Conservation (phyloP, 192 early-diverging fungal genomes). For the Backusella mclennaniae region DNA sequence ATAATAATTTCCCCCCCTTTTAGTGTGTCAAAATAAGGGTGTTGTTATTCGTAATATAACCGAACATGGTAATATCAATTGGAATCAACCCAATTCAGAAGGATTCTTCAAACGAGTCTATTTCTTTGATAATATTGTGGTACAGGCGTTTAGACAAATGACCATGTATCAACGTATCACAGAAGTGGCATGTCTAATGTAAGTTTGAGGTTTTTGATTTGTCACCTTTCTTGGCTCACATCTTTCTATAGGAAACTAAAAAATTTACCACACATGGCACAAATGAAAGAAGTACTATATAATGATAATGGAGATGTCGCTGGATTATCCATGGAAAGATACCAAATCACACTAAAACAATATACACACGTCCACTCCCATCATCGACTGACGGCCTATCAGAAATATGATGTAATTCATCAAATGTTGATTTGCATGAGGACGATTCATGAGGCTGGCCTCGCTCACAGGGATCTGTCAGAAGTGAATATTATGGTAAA, state of each 20-base stretch:
- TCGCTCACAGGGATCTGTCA: constrained; percentile 58
- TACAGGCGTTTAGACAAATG: constrained; percentile 61
- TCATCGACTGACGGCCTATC: constrained; percentile 47
- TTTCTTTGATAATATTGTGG: constrained; percentile 50
- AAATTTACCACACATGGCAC: constrained; percentile 48
- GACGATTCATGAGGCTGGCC: constrained; percentile 49
- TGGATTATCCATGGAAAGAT: constrained; percentile 61
- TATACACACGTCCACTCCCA: constrained; percentile 54
- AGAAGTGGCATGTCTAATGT: constrained; percentile 56
- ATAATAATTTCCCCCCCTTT: background rate
- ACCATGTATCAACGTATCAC: constrained; percentile 55
- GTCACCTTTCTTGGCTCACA: too few species aligned
- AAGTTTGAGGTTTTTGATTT: constrained; percentile 17
- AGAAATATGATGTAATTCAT: constrained; percentile 50
- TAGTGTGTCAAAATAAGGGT: constrained; percentile 24
- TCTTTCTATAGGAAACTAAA: constrained; percentile 33
- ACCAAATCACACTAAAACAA: constrained; percentile 53
- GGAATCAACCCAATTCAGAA: constrained; percentile 44
- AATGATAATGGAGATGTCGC: constrained; percentile 50
- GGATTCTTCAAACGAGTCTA: constrained; percentile 60
- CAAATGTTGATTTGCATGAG: constrained; percentile 55
- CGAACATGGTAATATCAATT: constrained; percentile 22
- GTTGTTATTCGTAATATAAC: constrained; percentile 16
- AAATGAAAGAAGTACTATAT: constrained; percentile 53
- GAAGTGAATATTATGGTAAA: constrained; percentile 65